Evolutionary conservation across 768 basidiomycete genomes (phyloP).

Genomic region (Trametes cubensis): DNA sequence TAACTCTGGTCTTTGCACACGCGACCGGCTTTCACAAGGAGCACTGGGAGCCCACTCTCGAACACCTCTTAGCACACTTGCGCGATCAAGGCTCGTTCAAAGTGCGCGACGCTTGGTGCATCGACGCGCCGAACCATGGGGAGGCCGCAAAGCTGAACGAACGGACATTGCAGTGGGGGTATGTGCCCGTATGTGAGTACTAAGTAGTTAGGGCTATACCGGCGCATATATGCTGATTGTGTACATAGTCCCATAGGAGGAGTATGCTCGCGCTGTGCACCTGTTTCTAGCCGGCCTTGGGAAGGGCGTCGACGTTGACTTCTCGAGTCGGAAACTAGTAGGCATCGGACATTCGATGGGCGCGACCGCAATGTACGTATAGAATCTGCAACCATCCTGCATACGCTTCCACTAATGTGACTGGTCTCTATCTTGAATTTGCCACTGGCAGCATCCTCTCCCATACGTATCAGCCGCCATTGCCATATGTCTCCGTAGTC

Average conservation of each 20-base stretch:
- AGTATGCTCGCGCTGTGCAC: constrained; percentile 52
- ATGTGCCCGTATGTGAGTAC: constrained; percentile 46
- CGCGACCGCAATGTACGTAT: constrained; percentile 46
- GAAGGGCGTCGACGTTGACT: constrained; percentile 52
- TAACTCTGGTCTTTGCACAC: constrained; percentile 55
- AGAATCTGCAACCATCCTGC: neutral
- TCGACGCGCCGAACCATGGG: constrained; percentile 60
- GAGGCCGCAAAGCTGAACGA: constrained; percentile 55
- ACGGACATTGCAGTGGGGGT: constrained; percentile 42
- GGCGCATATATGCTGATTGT: neutral
- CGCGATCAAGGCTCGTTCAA: constrained; percentile 28
- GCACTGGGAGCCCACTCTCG: constrained; percentile 59
- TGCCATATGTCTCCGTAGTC: constrained; percentile 44
- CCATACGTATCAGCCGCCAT: constrained; percentile 42
- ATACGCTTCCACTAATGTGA: neutral
- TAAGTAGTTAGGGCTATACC: neutral
- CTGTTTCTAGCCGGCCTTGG: constrained; percentile 52
- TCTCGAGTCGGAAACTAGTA: constrained; percentile 48
- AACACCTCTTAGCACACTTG: constrained; percentile 44
- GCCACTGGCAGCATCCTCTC: constrained; percentile 41
- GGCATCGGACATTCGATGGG: constrained; percentile 63
- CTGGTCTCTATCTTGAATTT: no score
- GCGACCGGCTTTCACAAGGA: constrained; percentile 59
- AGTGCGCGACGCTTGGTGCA: constrained; percentile 52
- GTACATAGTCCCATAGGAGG: constrained; percentile 52